Evolutionary conservation across 805 yeast species (phyloP), one percentile per base, ranked within the genome.

Genomic region (Hanseniaspora valbyensis): DNA sequence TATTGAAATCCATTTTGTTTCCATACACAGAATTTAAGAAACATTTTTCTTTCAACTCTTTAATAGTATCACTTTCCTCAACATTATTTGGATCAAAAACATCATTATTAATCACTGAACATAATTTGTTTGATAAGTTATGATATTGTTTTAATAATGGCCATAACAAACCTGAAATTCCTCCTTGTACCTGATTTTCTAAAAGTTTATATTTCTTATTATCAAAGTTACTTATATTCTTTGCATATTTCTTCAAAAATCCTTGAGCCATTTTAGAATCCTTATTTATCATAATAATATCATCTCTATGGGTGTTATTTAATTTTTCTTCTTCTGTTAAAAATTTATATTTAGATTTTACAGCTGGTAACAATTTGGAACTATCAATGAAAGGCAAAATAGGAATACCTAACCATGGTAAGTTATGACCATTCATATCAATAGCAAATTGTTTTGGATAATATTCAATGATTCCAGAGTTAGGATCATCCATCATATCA

Each of bases 361-460:
- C 95, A 3, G 78, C 80, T 16, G 70, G 67, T 49, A 89, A 64
- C 40, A 89, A 69, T 57, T 95, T 69, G n/a, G 65, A 65, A 58
- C 86, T 95, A 59, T 89, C 95, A 57, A 89, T 90, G 57, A 89
- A 89, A 0, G 97, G 96, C 50, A 89, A 68, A 37, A 89, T 66
- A 0, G 95, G 89, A 59, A 89, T 83, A 49, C 95, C 96, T 62
- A 87, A 94, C 97, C 97, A 89, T 45, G 90, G 73, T 86, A 83
- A 83, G 57, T 84, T 87, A 57, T 86, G 85, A 26, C 97, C 97
- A 61, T 89, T 88, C 95, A 89, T 87, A 66, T 89, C 97, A 56
- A 89, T 81, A 42, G 81, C 76, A 66, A 89, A 89, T 29, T 84
- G 81, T 52, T 77, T 84, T 0, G 97, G 97, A 59, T 89, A 89